Conservation (phyloP, 345 rosid genomes). For the Eucalyptus globulus region DNA sequence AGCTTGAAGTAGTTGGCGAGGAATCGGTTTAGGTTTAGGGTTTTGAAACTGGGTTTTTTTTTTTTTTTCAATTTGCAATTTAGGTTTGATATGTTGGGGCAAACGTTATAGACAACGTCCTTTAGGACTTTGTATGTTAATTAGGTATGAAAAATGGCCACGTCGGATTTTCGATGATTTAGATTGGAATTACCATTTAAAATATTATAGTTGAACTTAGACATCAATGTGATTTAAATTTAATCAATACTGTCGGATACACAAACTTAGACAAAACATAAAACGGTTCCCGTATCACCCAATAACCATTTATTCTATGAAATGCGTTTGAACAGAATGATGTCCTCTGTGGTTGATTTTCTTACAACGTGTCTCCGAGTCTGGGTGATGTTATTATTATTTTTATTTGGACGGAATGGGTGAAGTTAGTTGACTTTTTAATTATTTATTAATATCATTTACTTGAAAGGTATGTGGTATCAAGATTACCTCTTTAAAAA, state of each 20-base stretch:
- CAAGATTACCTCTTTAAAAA: not conserved
- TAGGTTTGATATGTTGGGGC: not conserved
- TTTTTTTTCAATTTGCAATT: not conserved
- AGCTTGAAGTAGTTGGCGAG: not conserved
- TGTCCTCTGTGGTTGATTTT: not conserved
- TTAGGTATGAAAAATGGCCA: not conserved
- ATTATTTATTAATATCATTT: not conserved
- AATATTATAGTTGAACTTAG: too few species aligned
- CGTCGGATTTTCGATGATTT: too few species aligned
- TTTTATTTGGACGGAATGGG: too few species aligned
- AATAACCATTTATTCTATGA: not conserved
- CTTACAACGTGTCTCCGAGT: not conserved
- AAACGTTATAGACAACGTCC: not conserved
- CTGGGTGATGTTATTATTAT: not conserved
- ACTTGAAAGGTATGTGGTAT: not conserved
- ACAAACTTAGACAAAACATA: not conserved
- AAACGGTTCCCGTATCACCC: not conserved
- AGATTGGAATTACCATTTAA: too few species aligned
- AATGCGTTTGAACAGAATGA: not conserved
- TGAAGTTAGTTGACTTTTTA: not conserved
- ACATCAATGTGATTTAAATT: not conserved
- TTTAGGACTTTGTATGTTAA: not conserved
- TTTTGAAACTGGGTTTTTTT: not conserved
- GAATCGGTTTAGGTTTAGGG: not conserved
- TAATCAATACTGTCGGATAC: not conserved